phyloP scores from a whole-genome alignment of 1,139 yeast genomes.

The Arxiozyma telluris region DNA sequence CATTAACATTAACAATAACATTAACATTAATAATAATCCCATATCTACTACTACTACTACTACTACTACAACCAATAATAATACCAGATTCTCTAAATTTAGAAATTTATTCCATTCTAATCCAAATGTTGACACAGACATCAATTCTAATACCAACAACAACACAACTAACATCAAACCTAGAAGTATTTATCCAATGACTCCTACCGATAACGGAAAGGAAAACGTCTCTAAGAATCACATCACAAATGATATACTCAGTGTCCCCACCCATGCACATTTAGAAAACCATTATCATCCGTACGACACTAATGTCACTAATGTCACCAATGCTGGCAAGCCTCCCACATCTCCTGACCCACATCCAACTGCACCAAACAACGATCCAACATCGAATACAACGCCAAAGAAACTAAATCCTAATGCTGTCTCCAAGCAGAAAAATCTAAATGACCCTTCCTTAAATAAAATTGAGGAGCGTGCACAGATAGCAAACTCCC shows the following conservation, averaged over 20 bases:
- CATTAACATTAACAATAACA: not conserved
- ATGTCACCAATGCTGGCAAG: not conserved
- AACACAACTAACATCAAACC: not conserved
- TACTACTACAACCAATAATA: not conserved
- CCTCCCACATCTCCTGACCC: not conserved
- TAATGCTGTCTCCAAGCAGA: not conserved
- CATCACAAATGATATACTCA: not conserved
- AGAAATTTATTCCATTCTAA: constrained; percentile 16
- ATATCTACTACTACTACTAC: not conserved
- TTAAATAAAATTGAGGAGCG: constrained; percentile 27
- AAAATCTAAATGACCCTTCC: constrained; percentile 19
- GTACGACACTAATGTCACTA: not conserved
- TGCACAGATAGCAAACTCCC: constrained; percentile 17
- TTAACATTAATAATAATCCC: not conserved
- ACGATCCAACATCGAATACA: no score
- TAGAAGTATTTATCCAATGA: constrained; percentile 5
- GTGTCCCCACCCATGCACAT: constrained; percentile 8
- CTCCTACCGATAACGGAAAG: not conserved
- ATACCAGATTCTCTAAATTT: constrained; percentile 16
- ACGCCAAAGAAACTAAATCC: not conserved
- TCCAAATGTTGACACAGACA: constrained; percentile 2
- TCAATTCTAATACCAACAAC: not conserved
- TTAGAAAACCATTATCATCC: constrained; percentile 11
- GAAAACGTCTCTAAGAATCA: not conserved
- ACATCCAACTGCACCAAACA: not conserved